Evolutionary conservation across 192 early-diverging fungal genomes (phyloP).

Genomic region (Diversispora epigaea): DNA sequence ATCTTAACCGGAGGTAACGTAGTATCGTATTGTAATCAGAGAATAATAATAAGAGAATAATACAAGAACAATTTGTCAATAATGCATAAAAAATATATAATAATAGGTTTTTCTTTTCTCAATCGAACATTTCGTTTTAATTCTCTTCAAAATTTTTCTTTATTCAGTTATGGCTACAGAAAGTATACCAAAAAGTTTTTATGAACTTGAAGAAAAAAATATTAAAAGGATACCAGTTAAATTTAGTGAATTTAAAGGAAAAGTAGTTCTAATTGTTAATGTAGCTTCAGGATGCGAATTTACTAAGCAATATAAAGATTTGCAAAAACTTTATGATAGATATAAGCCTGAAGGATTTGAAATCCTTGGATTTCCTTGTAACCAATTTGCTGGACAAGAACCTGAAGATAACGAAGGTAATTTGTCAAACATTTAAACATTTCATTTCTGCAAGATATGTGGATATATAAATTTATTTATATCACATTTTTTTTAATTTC

Average conservation of each 20-base stretch:
- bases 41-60: too few species aligned
- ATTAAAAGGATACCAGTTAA: background rate
- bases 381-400: conserved; percentile 76
- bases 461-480: background rate
- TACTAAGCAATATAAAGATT: conserved; percentile 73
- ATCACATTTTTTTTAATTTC: background rate
- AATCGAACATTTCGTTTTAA: too few species aligned
- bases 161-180: too few species aligned
- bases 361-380: conserved; percentile 88
- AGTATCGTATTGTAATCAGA: too few species aligned
- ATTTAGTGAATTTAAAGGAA: conserved; percentile 56
- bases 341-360: conserved; percentile 72
- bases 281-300: conserved; percentile 91
- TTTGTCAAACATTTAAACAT: background rate
- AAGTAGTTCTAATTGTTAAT: conserved; percentile 86
- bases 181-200: background rate
- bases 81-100: too few species aligned
- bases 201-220: background rate
- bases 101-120: too few species aligned
- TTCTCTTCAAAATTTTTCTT: too few species aligned
- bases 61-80: too few species aligned
- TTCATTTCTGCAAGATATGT: background rate
- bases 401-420: conserved; percentile 14
- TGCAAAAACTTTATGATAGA: conserved; percentile 68
- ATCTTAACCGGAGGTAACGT: too few species aligned